Percentiles rank a stretch among this genome's conserved stretches.
phyloP scores from a whole-genome alignment of 805 yeast genomes.

The Suhomyces xylopsoci region DNA sequence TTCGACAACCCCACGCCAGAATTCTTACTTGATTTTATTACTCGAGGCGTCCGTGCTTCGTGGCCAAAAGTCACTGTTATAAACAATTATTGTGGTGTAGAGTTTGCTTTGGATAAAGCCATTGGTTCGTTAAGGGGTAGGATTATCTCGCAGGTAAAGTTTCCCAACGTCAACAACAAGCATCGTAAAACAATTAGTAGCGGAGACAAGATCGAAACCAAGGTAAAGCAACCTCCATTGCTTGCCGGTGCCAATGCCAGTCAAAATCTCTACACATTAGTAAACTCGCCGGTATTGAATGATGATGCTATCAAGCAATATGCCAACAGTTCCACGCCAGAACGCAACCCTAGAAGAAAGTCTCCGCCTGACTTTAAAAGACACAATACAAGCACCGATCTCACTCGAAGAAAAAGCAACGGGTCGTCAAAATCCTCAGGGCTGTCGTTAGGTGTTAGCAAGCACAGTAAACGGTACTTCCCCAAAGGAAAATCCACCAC shows the following conservation, averaged over 20 bases:
- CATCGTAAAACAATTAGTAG: constrained; percentile 2
- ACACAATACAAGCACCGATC: constrained; percentile 17
- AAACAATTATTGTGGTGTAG: constrained; percentile 85
- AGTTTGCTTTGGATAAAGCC: constrained; percentile 79
- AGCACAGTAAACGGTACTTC: constrained; percentile 5
- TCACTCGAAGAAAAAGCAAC: neutral
- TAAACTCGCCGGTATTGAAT: constrained; percentile 21
- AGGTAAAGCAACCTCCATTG: neutral
- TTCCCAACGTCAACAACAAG: neutral
- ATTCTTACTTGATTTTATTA: constrained; percentile 63
- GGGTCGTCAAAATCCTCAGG: neutral
- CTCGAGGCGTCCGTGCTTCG: constrained; percentile 85
- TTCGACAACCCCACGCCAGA: constrained; percentile 80
- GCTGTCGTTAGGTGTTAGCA: constrained; percentile 11
- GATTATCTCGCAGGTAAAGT: constrained; percentile 38
- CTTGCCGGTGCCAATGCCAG: neutral
- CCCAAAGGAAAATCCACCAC: constrained; percentile 20
- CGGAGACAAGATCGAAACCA: neutral
- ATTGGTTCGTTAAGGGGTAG: constrained; percentile 66
- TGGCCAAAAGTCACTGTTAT: constrained; percentile 91
- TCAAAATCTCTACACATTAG: constrained; percentile 13
- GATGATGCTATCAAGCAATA: constrained; percentile 5
- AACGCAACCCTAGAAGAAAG: neutral
- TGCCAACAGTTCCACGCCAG: constrained; percentile 3
- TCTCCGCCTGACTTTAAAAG: constrained; percentile 23